A percentile compares a stretch with the other conserved stretches of the same genome.
These are phyloP conservation scores for Neoarthrinium moseri DNA, from an alignment of 2,329 filamentous ascomycete species.

Conservation along the genomic window DNA sequence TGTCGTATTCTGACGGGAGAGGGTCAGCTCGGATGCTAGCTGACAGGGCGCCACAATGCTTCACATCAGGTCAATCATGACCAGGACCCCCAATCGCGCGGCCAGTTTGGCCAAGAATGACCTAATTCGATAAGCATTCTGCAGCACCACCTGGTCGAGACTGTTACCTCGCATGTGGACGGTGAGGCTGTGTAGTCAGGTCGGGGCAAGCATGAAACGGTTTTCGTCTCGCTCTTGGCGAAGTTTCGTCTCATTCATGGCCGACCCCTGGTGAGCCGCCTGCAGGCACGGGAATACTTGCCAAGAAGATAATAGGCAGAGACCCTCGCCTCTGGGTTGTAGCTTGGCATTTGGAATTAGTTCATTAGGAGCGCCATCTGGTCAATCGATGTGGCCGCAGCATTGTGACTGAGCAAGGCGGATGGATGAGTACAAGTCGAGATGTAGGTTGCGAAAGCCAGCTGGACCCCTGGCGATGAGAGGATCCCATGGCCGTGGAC, in stretches of 20 bases:
- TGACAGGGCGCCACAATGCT: background rate
- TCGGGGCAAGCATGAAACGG: slow-evolving; percentile 20
- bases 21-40: background rate
- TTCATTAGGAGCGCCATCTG: no score
- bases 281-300: background rate
- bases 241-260: slow-evolving; percentile 18
- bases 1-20: background rate
- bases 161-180: background rate
- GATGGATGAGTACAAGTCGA: no score
- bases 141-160: background rate
- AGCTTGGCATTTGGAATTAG: no score
- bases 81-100: background rate
- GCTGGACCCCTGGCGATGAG: no score
- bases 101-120: background rate
- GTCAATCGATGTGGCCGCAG: no score
- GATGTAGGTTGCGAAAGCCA: no score
- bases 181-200: slow-evolving; percentile 17
- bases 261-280: background rate
- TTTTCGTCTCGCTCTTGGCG: slow-evolving; percentile 21
- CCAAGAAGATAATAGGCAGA: background rate
- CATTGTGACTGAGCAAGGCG: no score
- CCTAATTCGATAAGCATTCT: background rate
- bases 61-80: background rate
- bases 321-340: no score
- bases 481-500: no score